Conservation (phyloP, 2,329 filamentous ascomycete species). For the Phyllosticta citriasiana region DNA sequence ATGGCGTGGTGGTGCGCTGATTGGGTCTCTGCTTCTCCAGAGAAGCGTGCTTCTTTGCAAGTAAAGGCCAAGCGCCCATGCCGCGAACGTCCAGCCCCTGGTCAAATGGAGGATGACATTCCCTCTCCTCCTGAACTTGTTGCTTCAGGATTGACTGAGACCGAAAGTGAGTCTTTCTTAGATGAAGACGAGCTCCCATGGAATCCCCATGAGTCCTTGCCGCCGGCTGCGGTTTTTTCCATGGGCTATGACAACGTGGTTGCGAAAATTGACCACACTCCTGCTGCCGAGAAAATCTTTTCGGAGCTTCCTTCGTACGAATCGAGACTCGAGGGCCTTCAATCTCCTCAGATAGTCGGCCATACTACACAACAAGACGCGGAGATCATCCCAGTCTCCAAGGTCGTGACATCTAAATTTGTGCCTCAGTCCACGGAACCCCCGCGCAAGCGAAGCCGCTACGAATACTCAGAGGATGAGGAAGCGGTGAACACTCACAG, state of each 20-base stretch:
- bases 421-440: constrained; percentile 56
- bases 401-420: constrained; percentile 75
- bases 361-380: constrained; percentile 15
- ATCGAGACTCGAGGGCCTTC: constrained; percentile 1
- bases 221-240: constrained; percentile 70
- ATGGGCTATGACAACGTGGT: constrained; percentile 73
- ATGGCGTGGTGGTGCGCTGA: constrained; percentile 76
- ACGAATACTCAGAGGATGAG: constrained; percentile 66
- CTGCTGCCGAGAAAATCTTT: constrained; percentile 65
- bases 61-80: constrained; percentile 42
- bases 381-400: constrained; percentile 60
- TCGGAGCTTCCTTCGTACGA: constrained; percentile 75
- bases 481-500: constrained; percentile 31
- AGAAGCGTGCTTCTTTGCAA: constrained; percentile 58
- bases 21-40: constrained; percentile 58
- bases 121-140: constrained; percentile 29
- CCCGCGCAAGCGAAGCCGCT: constrained; percentile 70
- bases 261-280: constrained; percentile 65
- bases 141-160: constrained; percentile 26
- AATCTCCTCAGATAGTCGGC: constrained; percentile 34
- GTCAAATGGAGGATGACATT: constrained; percentile 28
- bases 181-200: constrained; percentile 29
- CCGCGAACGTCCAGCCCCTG: constrained; percentile 15
- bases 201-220: constrained; percentile 37
- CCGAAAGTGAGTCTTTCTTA: constrained; percentile 28